Base-by-base conservation (phyloP, 1,139 yeast species). In the Candida dubliniensis region DNA sequence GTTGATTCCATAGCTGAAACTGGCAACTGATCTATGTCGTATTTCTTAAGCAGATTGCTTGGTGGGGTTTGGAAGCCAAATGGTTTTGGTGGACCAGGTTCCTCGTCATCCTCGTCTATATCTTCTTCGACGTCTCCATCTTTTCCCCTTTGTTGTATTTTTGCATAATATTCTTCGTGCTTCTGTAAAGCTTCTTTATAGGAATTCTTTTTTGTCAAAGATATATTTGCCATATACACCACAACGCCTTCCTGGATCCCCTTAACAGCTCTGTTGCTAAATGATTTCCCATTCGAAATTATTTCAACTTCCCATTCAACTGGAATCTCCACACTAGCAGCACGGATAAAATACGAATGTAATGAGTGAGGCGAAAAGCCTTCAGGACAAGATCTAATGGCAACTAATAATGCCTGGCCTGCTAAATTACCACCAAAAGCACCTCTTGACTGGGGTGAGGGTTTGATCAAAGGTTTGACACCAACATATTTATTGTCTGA, bases 221-320 rank as follows among this genome's bases (percentile, higher is more conserved):
- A 76, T 7, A 83, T 64, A 31, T 76, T 76, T 13, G 84, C 78
- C 15, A 76, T 67, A 56, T 76, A 82, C 32, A 76, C 74, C 41
- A 82, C 56, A 14, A 64, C 61, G 10, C 77, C 80, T 23, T 70
- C 59, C 59, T 84, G 90, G 35, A 63, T 66, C 0, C 83, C 87
- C 38, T 70, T 67, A 4, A 85, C 76, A 35, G 79, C 74, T 44
- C 87, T 71, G 41, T 84, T 83, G 38, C 76, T 69, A 57, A 82
- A 86, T 48, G 54, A 82, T 47, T 76, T 79, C 2, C 95, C 95
- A 47, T 77, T 63, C 38, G 71, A 66, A n/a, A 66, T 60, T 27
- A 44, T 45, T 4, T 63, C 64, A 4, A 70, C 69, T 44, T 62
- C 61, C 71, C 76, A 74, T 13, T 60, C 56, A 43, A 71, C 55